Evolutionary conservation across 2,329 filamentous ascomycete species (phyloP).

Genomic region (Fusarium proliferatum): DNA sequence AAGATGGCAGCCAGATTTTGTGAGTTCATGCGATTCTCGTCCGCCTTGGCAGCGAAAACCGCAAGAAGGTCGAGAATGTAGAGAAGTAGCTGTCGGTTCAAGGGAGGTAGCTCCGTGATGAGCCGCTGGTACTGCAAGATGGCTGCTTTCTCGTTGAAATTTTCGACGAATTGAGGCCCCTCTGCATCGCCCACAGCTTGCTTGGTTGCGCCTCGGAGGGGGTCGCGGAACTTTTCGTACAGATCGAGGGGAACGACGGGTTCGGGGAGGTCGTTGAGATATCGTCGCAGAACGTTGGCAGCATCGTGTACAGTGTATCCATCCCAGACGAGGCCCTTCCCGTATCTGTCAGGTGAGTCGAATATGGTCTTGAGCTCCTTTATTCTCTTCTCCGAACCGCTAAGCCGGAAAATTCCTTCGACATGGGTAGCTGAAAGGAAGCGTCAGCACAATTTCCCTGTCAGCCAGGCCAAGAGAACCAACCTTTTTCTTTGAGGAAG

Average conservation of each 20-base stretch:
- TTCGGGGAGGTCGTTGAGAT: slow-evolving; percentile 95
- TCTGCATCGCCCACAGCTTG: slow-evolving; percentile 78
- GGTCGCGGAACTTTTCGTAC: slow-evolving; percentile 90
- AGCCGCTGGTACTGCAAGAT: slow-evolving; percentile 87
- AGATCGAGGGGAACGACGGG: slow-evolving; percentile 95
- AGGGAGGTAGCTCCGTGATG: slow-evolving; percentile 90
- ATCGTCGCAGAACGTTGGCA: slow-evolving; percentile 93
- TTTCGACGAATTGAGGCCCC: slow-evolving; percentile 75
- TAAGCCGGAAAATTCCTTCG: slow-evolving; percentile 96
- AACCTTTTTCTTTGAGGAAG: slow-evolving; percentile 97
- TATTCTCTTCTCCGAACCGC: slow-evolving; percentile 96
- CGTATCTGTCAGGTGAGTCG: slow-evolving; percentile 93
- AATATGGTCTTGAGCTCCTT: slow-evolving; percentile 94
- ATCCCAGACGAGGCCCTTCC: slow-evolving; percentile 96
- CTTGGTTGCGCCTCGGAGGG: slow-evolving; percentile 77
- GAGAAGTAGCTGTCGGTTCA: slow-evolving; percentile 92
- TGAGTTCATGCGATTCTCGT: slow-evolving; percentile 96
- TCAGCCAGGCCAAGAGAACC: slow-evolving; percentile 43
- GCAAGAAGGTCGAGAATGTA: slow-evolving; percentile 96
- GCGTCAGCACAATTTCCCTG: slow-evolving; percentile 31
- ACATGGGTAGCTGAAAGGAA: slow-evolving; percentile 80
- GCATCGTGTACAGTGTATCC: slow-evolving; percentile 99
- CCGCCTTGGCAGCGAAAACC: slow-evolving; percentile 96
- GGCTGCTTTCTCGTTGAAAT: slow-evolving; percentile 71
- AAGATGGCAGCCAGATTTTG: slow-evolving; percentile 97